These are phyloP conservation scores for Saitozyma sp. DNA, from an alignment of 768 basidiomycete species.

Conservation along the genomic window DNA sequence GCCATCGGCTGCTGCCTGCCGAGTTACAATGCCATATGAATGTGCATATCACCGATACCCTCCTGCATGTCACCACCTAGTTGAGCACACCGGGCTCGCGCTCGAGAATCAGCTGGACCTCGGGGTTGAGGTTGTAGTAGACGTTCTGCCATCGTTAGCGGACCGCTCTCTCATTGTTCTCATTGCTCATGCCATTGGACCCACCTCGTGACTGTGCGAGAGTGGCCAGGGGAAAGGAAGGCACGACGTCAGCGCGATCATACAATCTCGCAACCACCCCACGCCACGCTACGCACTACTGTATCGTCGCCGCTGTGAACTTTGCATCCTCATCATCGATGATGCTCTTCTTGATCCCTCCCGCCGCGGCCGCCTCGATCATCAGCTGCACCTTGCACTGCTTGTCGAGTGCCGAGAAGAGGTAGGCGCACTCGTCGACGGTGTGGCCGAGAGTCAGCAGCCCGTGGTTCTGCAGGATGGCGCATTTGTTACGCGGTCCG, in stretches of 20 bases:
- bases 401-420: constrained; percentile 38
- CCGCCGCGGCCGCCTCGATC: constrained; percentile 34
- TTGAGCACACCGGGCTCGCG: constrained; percentile 23
- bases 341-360: constrained; percentile 27
- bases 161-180: neutral
- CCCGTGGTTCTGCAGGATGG: constrained; percentile 48
- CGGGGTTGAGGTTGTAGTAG: constrained; percentile 33
- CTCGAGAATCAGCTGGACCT: constrained; percentile 25
- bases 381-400: constrained; percentile 38
- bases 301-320: constrained; percentile 35
- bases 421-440: constrained; percentile 31
- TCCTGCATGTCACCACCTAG: constrained; percentile 1
- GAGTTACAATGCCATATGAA: too few relatives aligned
- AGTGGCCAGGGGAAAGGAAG: neutral
- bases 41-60: too few relatives aligned
- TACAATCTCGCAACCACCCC: neutral
- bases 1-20: too few relatives aligned
- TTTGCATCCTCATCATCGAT: constrained; percentile 29
- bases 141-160: constrained; percentile 25
- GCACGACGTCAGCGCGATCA: neutral
- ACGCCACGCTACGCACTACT: constrained; percentile 18
- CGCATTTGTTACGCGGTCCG: constrained; percentile 34
- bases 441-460: constrained; percentile 41
- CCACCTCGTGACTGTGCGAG: constrained; percentile 1
- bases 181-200: neutral